Conservation (phyloP, 1,284 basidiomycete species). For the Microbotryum silenes-acaulis region DNA sequence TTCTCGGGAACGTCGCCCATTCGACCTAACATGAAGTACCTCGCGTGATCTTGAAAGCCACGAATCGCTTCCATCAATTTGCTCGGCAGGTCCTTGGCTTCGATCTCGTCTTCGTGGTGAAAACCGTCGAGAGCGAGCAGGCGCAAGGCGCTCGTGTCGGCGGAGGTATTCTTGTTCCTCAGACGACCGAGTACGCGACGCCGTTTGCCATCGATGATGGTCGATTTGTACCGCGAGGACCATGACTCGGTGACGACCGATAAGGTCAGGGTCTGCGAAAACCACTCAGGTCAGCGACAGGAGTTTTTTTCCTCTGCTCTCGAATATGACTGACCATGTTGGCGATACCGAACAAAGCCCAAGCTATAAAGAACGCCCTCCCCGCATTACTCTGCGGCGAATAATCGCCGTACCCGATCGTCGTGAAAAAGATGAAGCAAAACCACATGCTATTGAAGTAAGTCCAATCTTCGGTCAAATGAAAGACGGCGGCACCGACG, state of each 20-base stretch:
- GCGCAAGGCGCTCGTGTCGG: not conserved
- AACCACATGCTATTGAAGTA: conserved; percentile 59
- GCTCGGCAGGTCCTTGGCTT: conserved; percentile 8
- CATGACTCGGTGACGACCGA: conserved; percentile 25
- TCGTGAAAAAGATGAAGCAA: conserved; percentile 48
- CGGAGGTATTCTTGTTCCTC: not conserved
- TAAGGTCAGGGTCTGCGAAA: not conserved
- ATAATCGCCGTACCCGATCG: conserved; percentile 52
- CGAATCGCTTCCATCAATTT: conserved; percentile 14
- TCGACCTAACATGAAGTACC: conserved; percentile 25
- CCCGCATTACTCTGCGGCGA: conserved; percentile 55
- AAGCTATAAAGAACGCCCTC: conserved; percentile 67
- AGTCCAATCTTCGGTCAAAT: conserved; percentile 49
- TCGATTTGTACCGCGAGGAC: conserved; percentile 20
- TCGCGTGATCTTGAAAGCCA: conserved; percentile 23
- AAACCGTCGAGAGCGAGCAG: conserved; percentile 11
- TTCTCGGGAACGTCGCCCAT: conserved; percentile 13
- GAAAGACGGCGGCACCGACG: conserved; percentile 55
- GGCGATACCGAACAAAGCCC: conserved; percentile 68
- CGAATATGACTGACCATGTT: conserved; percentile 51
- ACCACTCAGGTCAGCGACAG: not conserved
- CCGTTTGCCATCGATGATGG: conserved; percentile 7
- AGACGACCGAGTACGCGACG: not conserved
- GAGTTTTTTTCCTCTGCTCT: no score
- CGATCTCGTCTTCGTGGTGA: conserved; percentile 2